These are phyloP conservation scores for Cyclotella choctawhatcheeana DNA, from an alignment of 108 stramenopile genomes.

Conservation along the genomic window DNA sequence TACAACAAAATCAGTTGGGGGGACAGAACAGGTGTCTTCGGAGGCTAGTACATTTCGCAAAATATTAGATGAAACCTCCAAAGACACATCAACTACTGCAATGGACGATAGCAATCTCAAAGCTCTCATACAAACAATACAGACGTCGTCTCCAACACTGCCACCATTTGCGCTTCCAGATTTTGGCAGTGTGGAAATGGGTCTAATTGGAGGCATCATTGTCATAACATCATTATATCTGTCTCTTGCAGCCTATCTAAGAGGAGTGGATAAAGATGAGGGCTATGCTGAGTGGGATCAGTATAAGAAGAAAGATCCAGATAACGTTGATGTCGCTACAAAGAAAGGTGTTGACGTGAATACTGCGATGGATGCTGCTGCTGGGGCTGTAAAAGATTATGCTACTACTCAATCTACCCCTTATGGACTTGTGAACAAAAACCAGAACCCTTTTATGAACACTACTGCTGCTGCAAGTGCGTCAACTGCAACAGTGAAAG, in stretches of 20 bases:
- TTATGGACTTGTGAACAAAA: slow-evolving; percentile 37
- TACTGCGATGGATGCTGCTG: slow-evolving; percentile 10
- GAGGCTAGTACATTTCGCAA: not conserved
- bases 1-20: not conserved
- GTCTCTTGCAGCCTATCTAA: slow-evolving; percentile 12
- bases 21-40: not conserved
- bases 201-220: not conserved
- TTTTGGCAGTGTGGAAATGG: slow-evolving; percentile 4
- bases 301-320: slow-evolving; percentile 6
- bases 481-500: not conserved
- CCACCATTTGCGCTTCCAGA: not conserved
- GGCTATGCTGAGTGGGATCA: slow-evolving; percentile 20
- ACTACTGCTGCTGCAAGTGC: not conserved
- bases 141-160: not conserved
- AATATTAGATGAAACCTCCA: not conserved
- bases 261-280: slow-evolving; percentile 15
- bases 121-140: slow-evolving; percentile 12
- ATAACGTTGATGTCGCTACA: not conserved
- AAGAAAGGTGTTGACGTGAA: slow-evolving; percentile 1
- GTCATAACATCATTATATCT: slow-evolving; percentile 1
- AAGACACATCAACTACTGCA: not conserved
- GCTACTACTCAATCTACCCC: slow-evolving; percentile 22
- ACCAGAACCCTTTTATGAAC: slow-evolving; percentile 32
- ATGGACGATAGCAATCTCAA: slow-evolving; percentile 6
- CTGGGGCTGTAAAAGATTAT: slow-evolving; percentile 4